Evolutionary conservation across 2,329 filamentous ascomycete species (phyloP), one percentile per base, ranked within the genome.

Genomic region (Aspergillus unguis): DNA sequence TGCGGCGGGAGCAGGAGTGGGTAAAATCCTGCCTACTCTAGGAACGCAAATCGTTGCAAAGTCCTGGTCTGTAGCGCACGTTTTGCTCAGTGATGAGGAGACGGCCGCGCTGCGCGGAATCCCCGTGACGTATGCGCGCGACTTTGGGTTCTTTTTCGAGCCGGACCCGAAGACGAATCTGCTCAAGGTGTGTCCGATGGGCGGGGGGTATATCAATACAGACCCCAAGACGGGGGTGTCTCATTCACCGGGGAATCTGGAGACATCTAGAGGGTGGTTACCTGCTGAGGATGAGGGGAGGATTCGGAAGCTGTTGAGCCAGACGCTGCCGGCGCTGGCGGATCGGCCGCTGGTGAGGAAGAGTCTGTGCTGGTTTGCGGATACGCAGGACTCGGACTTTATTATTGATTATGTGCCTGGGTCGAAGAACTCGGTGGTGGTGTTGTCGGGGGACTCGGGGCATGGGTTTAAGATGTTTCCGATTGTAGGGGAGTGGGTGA

Each of bases 61-160:
- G 51, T 78, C 75, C 0, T 85, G 81, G 80, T 77, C 79, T 0
- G 77, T 86, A 1, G 82, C 79, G 0, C 83, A 86, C 59, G 71
- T 85, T 2, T 77, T 80, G 44, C 73, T 86, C 1, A 82, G 75
- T 0, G 73, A 79, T 5, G 74, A 76, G 0, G 83, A 86, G 63
- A 76, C 78, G 0, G 73, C 76, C 2, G 69, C 68, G 4, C 75
- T 86, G 1, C 75, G 78, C 2, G 80, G 80, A 2, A 81, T 86
- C 8, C 83, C 84, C 0, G 80, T 85, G 0, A 83, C 79, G 0
- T 83, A 85, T 48, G 78, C 79, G 1, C 77, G 83, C 2, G 83
- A 86, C 55, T 69, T 85, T 0, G 83, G 83, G 0, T 86, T 86
- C 71, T 82, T 84, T 68, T 86, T 86, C 52, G 84, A 86, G 64